Evolutionary conservation across 2,329 filamentous ascomycete genomes (phyloP).

Genomic region (Neospermospora avenae): DNA sequence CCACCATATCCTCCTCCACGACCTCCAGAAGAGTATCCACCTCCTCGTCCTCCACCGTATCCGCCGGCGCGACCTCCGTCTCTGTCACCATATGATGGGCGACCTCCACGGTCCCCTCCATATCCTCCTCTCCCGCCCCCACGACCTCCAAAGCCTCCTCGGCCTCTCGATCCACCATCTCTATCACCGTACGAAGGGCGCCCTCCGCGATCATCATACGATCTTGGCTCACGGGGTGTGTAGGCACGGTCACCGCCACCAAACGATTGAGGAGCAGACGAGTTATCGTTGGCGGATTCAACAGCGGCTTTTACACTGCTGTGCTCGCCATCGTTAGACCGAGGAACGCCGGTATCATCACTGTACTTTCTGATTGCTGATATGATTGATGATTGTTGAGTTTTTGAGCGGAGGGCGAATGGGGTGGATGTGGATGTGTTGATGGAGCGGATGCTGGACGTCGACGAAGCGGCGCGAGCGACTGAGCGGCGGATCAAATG

Average conservation of each 20-base stretch:
- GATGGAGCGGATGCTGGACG: constrained; percentile 41
- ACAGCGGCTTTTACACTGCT: constrained; percentile 26
- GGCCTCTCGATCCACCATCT: background rate
- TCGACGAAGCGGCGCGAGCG: constrained; percentile 49
- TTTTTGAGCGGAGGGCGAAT: constrained; percentile 35
- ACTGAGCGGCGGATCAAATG: constrained; percentile 51
- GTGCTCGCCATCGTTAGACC: constrained; percentile 27
- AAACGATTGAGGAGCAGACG: constrained; percentile 10
- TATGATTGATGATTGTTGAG: constrained; percentile 35
- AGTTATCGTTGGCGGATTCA: constrained; percentile 22
- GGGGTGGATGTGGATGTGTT: constrained; percentile 38
- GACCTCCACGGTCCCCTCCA: background rate
- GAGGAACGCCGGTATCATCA: constrained; percentile 36
- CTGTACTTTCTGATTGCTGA: constrained; percentile 46
- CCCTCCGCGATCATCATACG: background rate
- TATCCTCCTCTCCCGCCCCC: background rate
- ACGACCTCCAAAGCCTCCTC: constrained; percentile 3
- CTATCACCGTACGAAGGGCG: constrained; percentile 8
- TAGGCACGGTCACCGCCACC: constrained; percentile 16
- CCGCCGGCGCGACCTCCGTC: background rate
- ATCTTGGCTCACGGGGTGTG: constrained; percentile 9
- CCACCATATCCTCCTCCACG: background rate
- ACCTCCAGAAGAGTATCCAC: background rate
- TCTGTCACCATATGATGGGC: background rate
- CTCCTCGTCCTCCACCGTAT: constrained; percentile 4